phyloP scores from a whole-genome alignment of 306 rosid genomes.

The Parietaria judaica region DNA sequence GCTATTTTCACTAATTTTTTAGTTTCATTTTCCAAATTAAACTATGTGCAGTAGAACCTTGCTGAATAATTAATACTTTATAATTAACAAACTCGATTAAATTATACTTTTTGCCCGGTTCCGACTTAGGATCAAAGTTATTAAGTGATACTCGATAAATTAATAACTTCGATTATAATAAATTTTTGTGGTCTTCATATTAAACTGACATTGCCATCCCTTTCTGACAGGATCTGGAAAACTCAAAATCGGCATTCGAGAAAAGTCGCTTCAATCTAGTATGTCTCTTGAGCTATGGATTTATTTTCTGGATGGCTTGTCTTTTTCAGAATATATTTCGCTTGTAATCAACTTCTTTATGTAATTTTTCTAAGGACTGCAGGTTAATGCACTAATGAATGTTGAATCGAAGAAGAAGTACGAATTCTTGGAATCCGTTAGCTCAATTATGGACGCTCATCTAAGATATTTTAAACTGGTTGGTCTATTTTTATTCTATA shows the following conservation, averaged over 20 bases:
- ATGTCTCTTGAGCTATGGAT: conserved; percentile 34
- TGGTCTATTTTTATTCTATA: conserved; percentile 25
- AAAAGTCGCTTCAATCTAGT: conserved; percentile 98
- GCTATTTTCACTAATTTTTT: too few species aligned
- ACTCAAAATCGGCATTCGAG: conserved; percentile 91
- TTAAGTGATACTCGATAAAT: too few species aligned
- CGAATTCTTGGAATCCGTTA: conserved; percentile 86
- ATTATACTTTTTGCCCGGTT: too few species aligned
- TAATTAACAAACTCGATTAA: too few species aligned
- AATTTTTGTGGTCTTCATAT: too few species aligned
- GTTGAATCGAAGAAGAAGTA: conserved; percentile 94
- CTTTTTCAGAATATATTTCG: conserved; percentile 15
- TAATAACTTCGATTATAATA: too few species aligned
- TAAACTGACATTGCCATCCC: conserved; percentile 18
- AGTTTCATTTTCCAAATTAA: too few species aligned
- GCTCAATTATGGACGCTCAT: conserved; percentile 98
- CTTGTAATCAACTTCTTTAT: conserved; percentile 30
- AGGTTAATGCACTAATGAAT: conserved; percentile 89
- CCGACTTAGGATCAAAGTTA: too few species aligned
- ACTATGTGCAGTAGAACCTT: too few species aligned
- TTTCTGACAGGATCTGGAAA: conserved; percentile 72
- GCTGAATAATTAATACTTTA: too few species aligned
- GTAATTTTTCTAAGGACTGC: conserved; percentile 62
- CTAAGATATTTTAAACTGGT: conserved; percentile 97
- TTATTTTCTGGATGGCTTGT: conserved; percentile 10